Evolutionary conservation across 345 rosid genomes (phyloP), one percentile per base, ranked within the genome.

Genomic region (Pistacia integerrima): DNA sequence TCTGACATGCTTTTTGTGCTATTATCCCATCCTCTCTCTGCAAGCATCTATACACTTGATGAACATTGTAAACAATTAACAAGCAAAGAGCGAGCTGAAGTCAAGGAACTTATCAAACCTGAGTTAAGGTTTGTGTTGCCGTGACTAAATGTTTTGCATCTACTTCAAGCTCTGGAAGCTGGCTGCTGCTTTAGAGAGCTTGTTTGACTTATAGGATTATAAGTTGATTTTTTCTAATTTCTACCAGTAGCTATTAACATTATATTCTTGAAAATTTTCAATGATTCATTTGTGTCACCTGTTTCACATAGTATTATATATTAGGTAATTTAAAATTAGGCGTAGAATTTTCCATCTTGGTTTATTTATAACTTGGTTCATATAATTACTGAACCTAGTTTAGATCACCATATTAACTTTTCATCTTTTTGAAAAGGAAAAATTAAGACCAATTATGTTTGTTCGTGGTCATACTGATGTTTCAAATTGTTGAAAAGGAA

Each of bases 1-100:
- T 83, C 81, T 69, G 94, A 96, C 84, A 87, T 91, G 93, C 90
- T 93, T 70, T 96, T 93, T 83, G 87, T 96, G 62, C 81, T 83
- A 51, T 74, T 92, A 36, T 93, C 94, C 64, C 94, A 96, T 78
- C 84, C 93, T 58, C 90, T 92, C 67, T 88, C 97, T 16, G 93
- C 88, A 70, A 84, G 87, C 78, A 90, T 93, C 69, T 87, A 84
- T 82, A 84, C 94, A 57, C 93, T 96, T 49, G 89, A 87, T 80
- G 86, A 84, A 74, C 84, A 78, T 49, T 83, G 90, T 80, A 89
- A 86, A 73, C 91, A 84, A 59, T 68, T 90, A 81, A 77, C 82
- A 8, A 81, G 77, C 22, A 72, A 73, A 76, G 88, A 90, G 75
- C 83, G 86, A 68, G 71, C 69, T 79, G 84, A 74, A 72, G 78